These are phyloP conservation scores for Tylopilus cervinicoccineus DNA, from an alignment of 768 basidiomycete species.

Conservation along the genomic window DNA sequence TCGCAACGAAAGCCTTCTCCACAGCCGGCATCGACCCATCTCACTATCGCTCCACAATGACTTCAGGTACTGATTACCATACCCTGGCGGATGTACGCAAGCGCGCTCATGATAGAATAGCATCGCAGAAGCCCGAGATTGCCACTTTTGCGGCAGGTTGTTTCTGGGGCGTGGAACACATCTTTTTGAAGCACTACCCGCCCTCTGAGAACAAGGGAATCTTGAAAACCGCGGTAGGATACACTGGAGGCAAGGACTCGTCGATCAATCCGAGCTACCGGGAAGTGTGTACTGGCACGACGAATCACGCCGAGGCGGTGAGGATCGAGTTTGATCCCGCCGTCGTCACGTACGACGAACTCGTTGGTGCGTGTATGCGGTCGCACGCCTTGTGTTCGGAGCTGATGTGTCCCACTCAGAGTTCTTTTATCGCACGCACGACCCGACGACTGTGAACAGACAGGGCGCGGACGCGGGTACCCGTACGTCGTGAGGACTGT, in stretches of 20 bases:
- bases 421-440: slow-evolving; percentile 94
- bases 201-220: slow-evolving; percentile 70
- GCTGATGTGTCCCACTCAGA: slow-evolving; percentile 44
- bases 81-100: background rate
- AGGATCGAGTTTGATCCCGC: slow-evolving; percentile 82
- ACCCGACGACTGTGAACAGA: slow-evolving; percentile 78
- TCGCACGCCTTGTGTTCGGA: background rate
- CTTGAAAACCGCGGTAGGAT: slow-evolving; percentile 71
- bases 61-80: slow-evolving; percentile 18
- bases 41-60: slow-evolving; percentile 39
- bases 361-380: slow-evolving; percentile 63
- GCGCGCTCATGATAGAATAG: slow-evolving; percentile 28
- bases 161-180: slow-evolving; percentile 87
- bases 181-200: slow-evolving; percentile 77
- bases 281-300: slow-evolving; percentile 74
- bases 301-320: slow-evolving; percentile 87
- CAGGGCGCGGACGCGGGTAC: slow-evolving; percentile 78
- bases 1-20: slow-evolving; percentile 17
- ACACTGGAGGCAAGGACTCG: slow-evolving; percentile 64
- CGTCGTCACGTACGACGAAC: slow-evolving; percentile 74
- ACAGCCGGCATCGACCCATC: slow-evolving; percentile 33
- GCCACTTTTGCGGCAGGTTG: slow-evolving; percentile 58
- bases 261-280: slow-evolving; percentile 61
- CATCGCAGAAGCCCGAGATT: slow-evolving; percentile 40
- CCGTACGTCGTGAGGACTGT: slow-evolving; percentile 46